These are phyloP conservation scores for Penicillium paneum DNA, from an alignment of 2,329 filamentous ascomycete genomes.

Conservation along the genomic window DNA sequence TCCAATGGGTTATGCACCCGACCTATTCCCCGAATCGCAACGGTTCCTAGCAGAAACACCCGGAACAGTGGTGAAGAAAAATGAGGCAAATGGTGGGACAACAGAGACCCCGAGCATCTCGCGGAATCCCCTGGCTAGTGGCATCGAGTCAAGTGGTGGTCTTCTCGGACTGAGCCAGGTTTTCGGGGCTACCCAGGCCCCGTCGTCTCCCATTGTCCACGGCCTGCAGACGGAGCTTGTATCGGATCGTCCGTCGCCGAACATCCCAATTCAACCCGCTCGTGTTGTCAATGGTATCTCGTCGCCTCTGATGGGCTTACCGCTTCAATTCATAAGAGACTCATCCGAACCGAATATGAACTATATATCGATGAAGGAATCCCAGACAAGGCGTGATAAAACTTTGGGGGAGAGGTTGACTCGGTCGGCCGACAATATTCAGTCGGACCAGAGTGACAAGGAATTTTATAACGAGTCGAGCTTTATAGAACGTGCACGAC, in stretches of 20 bases:
- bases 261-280: slow-evolving; percentile 43
- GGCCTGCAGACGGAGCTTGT: slow-evolving; percentile 35
- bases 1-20: slow-evolving; percentile 36
- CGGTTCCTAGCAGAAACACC: slow-evolving; percentile 45
- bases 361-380: slow-evolving; percentile 48
- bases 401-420: slow-evolving; percentile 31
- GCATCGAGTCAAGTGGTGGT: slow-evolving; percentile 36
- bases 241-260: slow-evolving; percentile 51
- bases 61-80: slow-evolving; percentile 37
- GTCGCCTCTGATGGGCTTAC: slow-evolving; percentile 37
- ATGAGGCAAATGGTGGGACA: slow-evolving; percentile 25
- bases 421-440: slow-evolving; percentile 36
- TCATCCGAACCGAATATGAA: slow-evolving; percentile 42
- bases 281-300: slow-evolving; percentile 35
- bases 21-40: slow-evolving; percentile 48
- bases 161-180: slow-evolving; percentile 48
- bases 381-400: slow-evolving; percentile 42
- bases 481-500: slow-evolving; percentile 33
- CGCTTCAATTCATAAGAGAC: slow-evolving; percentile 34
- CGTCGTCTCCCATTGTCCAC: slow-evolving; percentile 45
- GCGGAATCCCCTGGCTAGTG: slow-evolving; percentile 43
- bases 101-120: slow-evolving; percentile 41
- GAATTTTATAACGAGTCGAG: slow-evolving; percentile 46
- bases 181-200: slow-evolving; percentile 49
- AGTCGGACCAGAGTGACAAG: slow-evolving; percentile 37